Conservation (phyloP, 2,329 filamentous ascomycete genomes). For the Scopulariopsis brevicaulis region DNA sequence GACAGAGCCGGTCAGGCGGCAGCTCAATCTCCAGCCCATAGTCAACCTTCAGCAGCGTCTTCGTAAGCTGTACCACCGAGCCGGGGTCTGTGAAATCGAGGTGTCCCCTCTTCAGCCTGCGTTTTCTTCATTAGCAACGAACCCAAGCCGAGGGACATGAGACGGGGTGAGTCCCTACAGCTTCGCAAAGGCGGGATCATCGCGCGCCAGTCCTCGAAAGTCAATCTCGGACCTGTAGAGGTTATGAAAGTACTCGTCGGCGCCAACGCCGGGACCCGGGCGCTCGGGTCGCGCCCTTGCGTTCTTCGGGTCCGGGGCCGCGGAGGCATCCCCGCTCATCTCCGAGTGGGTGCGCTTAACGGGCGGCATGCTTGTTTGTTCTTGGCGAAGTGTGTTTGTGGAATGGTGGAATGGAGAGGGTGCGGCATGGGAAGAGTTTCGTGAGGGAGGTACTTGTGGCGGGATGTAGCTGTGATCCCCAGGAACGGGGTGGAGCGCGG, state of each 20-base stretch:
- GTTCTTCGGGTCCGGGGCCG: neutral
- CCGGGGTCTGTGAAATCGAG: conserved; percentile 73
- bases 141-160: neutral
- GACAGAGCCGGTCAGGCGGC: conserved; percentile 71
- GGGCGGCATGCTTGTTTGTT: neutral
- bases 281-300: neutral
- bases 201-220: conserved; percentile 27
- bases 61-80: conserved; percentile 71
- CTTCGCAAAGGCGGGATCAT: conserved; percentile 28
- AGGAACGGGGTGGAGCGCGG: no score
- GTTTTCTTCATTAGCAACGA: neutral
- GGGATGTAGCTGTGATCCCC: no score
- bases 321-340: neutral
- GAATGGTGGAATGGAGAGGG: neutral
- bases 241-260: conserved; percentile 12
- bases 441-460: neutral
- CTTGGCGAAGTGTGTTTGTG: neutral
- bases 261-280: conserved; percentile 3
- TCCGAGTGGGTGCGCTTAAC: neutral
- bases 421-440: neutral
- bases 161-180: conserved; percentile 18
- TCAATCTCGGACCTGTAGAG: conserved; percentile 29
- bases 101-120: conserved; percentile 31
- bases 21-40: conserved; percentile 63
- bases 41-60: conserved; percentile 62